A percentile compares a stretch with the other conserved stretches of the same genome.
Evolutionary conservation across 2,329 filamentous ascomycete genomes (phyloP).

Genomic region (Penicillium sp.): DNA sequence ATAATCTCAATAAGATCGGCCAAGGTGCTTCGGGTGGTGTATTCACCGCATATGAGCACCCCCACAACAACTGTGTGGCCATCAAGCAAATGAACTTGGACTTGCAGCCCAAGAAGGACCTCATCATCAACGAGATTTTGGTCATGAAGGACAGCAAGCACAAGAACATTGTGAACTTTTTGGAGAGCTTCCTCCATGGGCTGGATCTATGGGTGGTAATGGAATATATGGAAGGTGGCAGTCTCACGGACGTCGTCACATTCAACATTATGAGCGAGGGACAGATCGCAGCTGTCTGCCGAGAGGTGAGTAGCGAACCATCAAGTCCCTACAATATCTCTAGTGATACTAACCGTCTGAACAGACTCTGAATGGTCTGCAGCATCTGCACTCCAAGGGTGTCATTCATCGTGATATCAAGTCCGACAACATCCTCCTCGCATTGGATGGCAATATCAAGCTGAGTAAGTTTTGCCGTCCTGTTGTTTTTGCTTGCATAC

Average conservation of each 20-base stretch:
- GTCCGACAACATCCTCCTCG: conserved; percentile 95
- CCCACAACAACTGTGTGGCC: conserved; percentile 83
- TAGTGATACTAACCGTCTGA: conserved; percentile 18
- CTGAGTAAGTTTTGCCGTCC: conserved; percentile 66
- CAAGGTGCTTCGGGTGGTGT: conserved; percentile 97
- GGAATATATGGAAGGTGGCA: conserved; percentile 99
- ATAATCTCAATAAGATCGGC: conserved; percentile 88
- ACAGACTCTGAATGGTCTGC: conserved; percentile 79
- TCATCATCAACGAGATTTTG: conserved; percentile 98
- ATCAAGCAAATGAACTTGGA: conserved; percentile 99
- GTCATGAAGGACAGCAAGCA: conserved; percentile 99
- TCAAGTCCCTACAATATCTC: not conserved
- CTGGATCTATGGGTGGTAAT: conserved; percentile 98
- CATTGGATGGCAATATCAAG: conserved; percentile 94
- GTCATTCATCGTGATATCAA: conserved; percentile 99
- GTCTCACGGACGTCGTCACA: conserved; percentile 95
- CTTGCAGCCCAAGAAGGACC: conserved; percentile 96
- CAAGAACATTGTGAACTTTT: conserved; percentile 98
- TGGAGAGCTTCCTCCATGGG: conserved; percentile 88
- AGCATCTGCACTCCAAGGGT: conserved; percentile 95
- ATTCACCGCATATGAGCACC: conserved; percentile 83
- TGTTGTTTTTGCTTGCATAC: not conserved
- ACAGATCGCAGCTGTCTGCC: conserved; percentile 93
- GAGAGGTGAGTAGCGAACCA: conserved; percentile 61
- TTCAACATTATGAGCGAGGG: conserved; percentile 99